Conservation (phyloP, 2,329 filamentous ascomycete species). For the Fonsecaea nubica region DNA sequence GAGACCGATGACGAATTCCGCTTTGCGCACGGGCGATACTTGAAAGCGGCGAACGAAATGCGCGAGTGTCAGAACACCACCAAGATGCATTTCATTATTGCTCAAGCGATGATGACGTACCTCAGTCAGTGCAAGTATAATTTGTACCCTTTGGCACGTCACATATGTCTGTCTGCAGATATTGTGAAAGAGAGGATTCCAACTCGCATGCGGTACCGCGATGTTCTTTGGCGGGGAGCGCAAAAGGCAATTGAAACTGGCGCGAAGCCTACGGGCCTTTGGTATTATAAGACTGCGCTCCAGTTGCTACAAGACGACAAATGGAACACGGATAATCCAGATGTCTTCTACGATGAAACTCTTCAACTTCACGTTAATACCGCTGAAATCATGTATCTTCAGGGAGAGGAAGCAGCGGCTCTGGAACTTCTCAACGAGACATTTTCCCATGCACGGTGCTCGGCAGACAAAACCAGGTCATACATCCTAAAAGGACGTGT, state of each 20-base stretch:
- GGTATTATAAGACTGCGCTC: conserved; percentile 79
- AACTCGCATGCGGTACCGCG: conserved; percentile 70
- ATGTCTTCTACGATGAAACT: conserved; percentile 86
- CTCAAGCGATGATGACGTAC: conserved; percentile 78
- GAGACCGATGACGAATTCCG: conserved; percentile 86
- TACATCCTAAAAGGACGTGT: conserved; percentile 85
- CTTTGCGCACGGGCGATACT: conserved; percentile 87
- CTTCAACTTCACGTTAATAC: conserved; percentile 77
- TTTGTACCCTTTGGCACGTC: conserved; percentile 76
- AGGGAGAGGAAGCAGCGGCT: conserved; percentile 73
- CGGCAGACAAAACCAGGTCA: conserved; percentile 81
- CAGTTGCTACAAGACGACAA: conserved; percentile 78
- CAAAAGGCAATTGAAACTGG: conserved; percentile 80
- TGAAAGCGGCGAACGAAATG: conserved; percentile 74
- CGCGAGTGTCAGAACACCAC: conserved; percentile 69
- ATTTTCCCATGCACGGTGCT: conserved; percentile 71
- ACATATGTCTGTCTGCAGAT: conserved; percentile 78
- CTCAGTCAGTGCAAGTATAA: conserved; percentile 65
- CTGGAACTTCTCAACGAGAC: conserved; percentile 72
- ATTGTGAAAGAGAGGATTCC: conserved; percentile 73
- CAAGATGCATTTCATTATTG: conserved; percentile 91
- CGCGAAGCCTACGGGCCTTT: conserved; percentile 79
- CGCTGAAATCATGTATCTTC: conserved; percentile 82
- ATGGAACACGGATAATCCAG: conserved; percentile 73
- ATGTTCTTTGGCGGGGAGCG: conserved; percentile 79